Base-by-base conservation (phyloP, 805 yeast genomes). In the Maudiozyma pseudohumilis region DNA sequence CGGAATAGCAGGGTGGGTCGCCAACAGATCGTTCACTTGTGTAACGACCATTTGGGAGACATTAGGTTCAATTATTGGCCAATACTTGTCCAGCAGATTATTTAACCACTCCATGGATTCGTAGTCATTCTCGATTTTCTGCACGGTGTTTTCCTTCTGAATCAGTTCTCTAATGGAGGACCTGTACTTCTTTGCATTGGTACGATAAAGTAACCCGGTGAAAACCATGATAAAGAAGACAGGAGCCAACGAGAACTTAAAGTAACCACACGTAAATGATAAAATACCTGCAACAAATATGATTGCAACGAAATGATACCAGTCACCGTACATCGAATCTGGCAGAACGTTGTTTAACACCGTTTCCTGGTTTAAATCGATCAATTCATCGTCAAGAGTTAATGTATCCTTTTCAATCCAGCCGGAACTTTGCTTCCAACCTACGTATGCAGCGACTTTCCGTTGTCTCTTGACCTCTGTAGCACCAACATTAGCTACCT, bases 91-190 rank as follows among this genome's bases (percentile, higher is more conserved):
- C 61, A 94, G 59, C 52, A 94, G 81, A 19, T 76, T 74, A 60
- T 92, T 92, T 47, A 85, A 66, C 99, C 99, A 92, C 54, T 92
- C 96, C 82, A 92, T 75, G 6, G 95, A 72, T 63, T 92, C 98
- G 47, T 79, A 80, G 56, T 89, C 96, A 52, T 77, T 74, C 60
- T 92, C 97, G 45, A 88, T 79, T 33, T 73, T 73, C 53, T 75
- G 76, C 33, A 86, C 75, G 13, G 92, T 79, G 53, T 82, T 76
- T 54, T 89, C 95, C 48, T 95, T 76, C 53, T 86, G 88, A 21
- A 92, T 81, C 40, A 74, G 77, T 44, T 86, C 87, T 52, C 96
- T 74, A 44, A 86, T 69, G 3, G 63, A 54, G 7, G 78, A 69
- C 53, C 96, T 75, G 62, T 88, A 80, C 50, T 80, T 79, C 52